Percentiles rank a stretch among this genome's conserved stretches.
phyloP scores from a whole-genome alignment of 495 filamentous ascomycete species.

The Xylaria palmicola region DNA sequence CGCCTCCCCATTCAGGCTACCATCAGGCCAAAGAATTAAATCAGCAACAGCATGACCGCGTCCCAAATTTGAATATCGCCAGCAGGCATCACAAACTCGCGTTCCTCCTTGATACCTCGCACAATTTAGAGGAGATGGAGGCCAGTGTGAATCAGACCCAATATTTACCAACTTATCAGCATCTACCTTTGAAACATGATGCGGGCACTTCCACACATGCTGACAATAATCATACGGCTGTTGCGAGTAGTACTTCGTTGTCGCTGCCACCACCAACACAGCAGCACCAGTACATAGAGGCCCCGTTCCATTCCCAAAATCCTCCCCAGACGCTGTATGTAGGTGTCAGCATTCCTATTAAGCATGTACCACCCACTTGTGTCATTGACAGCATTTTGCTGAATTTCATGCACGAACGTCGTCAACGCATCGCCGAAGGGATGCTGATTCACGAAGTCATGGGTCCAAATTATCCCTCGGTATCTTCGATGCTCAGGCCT shows the following conservation, averaged over 20 bases:
- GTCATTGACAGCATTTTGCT: conserved; percentile 71
- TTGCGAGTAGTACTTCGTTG: background rate
- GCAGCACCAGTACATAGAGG: conserved; percentile 14
- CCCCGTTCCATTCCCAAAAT: conserved; percentile 5
- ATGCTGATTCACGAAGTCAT: conserved; percentile 58
- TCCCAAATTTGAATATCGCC: conserved; percentile 58
- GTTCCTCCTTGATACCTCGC: conserved; percentile 58
- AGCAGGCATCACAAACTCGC: conserved; percentile 64
- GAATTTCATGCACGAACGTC: conserved; percentile 71
- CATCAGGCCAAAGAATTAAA: conserved; percentile 29
- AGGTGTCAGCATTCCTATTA: conserved; percentile 46
- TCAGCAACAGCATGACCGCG: conserved; percentile 54
- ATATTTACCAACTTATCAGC: conserved; percentile 34
- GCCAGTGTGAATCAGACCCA: conserved; percentile 38
- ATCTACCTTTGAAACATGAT: conserved; percentile 44
- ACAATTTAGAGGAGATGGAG: conserved; percentile 36
- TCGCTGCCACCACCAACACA: background rate
- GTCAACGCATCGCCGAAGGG: conserved; percentile 61
- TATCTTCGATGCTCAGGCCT: conserved; percentile 72
- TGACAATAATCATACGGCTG: background rate
- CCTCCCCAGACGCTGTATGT: conserved; percentile 8
- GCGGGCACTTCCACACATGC: conserved; percentile 38
- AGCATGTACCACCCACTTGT: conserved; percentile 63
- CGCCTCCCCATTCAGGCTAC: background rate
- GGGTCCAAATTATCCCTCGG: conserved; percentile 72